Evolutionary conservation across 495 filamentous ascomycete species (phyloP), one percentile per base, ranked within the genome.

Genomic region (Parmelia sp.): DNA sequence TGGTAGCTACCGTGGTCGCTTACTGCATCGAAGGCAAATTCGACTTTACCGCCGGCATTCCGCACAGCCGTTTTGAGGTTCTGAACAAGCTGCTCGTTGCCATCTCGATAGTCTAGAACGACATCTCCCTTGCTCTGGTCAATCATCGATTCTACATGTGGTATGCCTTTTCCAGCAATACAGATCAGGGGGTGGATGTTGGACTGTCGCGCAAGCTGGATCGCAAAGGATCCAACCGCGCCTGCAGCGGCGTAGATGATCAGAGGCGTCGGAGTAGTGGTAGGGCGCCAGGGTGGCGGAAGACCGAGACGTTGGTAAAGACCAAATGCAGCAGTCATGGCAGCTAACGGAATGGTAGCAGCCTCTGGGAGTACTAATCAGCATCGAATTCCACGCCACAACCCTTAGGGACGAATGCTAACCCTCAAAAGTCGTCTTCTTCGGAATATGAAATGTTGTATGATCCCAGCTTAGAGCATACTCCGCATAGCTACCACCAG

Each of bases 171-270:
- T 2, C 89, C 89, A 2, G 89, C 88, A 8, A 92, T 77, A 44
- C 74, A 83, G 62, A 91, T 86, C n/a, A 91, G 65, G 0, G 89
- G 89, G 71, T 90, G 87, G 64, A 92, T 86, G 68, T 90, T 86
- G 40, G 86, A 83, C 23, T 77, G 72, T n/a, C 66, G 69, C 25
- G 88, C 88, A 27, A 91, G 74, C 71, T 91, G 87, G 62, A 91
- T 75, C 8, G 83, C 83, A 65, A 83, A 92, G 36, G 84, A 74
- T 4, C 89, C 89, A 0, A 91, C 88, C 0, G 89, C 84, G 0
- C 81, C 76, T 0, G 85, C 77, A 0, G 80, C 89, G 19, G 89
- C 89, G 67, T 90, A 90, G n/a, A 90, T 75, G 9, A 88, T 73
- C 1, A 88, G 68, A 0, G 88, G 88, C 2, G 69, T 76, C 0